A percentile compares a stretch with the other conserved stretches of the same genome.
Evolutionary conservation across 441 rosid species (phyloP).

Genomic region (Gossypium schwendimanii): DNA sequence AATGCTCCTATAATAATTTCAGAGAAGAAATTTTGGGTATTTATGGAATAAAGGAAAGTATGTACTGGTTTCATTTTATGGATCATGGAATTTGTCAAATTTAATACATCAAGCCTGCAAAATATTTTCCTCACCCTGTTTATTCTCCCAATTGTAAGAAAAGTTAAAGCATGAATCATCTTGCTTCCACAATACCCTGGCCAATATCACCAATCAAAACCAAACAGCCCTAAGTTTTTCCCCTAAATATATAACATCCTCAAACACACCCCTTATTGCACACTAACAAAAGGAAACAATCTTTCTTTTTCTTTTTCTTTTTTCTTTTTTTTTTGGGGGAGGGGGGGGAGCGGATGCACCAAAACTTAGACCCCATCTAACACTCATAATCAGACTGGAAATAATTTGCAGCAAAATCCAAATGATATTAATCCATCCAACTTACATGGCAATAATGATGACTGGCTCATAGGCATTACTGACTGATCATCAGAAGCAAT

Average conservation of each 20-base stretch:
- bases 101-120: no score
- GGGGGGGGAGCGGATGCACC: no score
- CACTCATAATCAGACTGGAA: neutral
- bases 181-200: neutral
- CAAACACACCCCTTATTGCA: neutral
- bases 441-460: neutral
- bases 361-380: neutral
- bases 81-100: no score
- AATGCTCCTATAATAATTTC: no score
- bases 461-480: neutral
- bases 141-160: no score
- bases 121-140: no score
- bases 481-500: no score
- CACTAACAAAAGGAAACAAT: neutral
- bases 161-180: neutral
- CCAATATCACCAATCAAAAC: constrained; percentile 1
- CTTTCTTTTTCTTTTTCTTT: no score
- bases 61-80: no score
- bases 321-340: no score
- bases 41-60: no score
- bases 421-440: neutral
- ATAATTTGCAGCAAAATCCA: neutral
- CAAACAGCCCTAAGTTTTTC: neutral
- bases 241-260: neutral
- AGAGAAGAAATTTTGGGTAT: no score